Percentiles rank a stretch among this genome's conserved stretches.
Conservation (phyloP, 2,329 filamentous ascomycete species). For the Colletotrichum viniferum region DNA sequence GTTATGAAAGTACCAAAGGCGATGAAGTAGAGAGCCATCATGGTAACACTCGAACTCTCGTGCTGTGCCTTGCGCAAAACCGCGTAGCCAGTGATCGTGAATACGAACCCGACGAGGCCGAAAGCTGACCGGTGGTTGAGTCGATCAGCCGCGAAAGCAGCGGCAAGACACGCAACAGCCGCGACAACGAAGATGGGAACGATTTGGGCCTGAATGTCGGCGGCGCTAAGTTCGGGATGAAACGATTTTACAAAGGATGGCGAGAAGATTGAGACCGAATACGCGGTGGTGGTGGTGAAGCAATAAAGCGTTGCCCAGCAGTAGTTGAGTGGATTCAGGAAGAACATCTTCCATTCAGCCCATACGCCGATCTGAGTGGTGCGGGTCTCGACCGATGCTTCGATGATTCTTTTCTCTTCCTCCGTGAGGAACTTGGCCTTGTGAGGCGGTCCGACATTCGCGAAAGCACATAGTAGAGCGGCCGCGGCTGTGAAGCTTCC, state of each 20-base stretch:
- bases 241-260: conserved; percentile 23
- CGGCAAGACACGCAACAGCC: conserved; percentile 10
- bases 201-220: conserved; percentile 20
- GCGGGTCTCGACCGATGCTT: neutral
- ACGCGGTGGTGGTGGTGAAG: conserved; percentile 22
- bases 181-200: conserved; percentile 24
- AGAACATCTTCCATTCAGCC: conserved; percentile 21
- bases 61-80: neutral
- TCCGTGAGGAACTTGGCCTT: conserved; percentile 20
- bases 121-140: conserved; percentile 22
- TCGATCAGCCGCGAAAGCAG: conserved; percentile 15
- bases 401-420: conserved; percentile 9
- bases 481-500: conserved; percentile 27
- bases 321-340: conserved; percentile 23
- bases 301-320: conserved; percentile 20
- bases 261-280: conserved; percentile 23
- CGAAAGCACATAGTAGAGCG: conserved; percentile 24
- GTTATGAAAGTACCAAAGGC: conserved; percentile 20
- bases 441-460: conserved; percentile 16
- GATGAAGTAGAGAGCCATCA: conserved; percentile 24
- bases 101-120: conserved; percentile 13
- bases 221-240: conserved; percentile 7
- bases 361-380: neutral
- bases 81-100: conserved; percentile 19
- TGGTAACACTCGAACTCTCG: conserved; percentile 2